Evolutionary conservation across 345 rosid species (phyloP), one percentile per base, ranked within the genome.

Genomic region (Arabidopsis suecica): DNA sequence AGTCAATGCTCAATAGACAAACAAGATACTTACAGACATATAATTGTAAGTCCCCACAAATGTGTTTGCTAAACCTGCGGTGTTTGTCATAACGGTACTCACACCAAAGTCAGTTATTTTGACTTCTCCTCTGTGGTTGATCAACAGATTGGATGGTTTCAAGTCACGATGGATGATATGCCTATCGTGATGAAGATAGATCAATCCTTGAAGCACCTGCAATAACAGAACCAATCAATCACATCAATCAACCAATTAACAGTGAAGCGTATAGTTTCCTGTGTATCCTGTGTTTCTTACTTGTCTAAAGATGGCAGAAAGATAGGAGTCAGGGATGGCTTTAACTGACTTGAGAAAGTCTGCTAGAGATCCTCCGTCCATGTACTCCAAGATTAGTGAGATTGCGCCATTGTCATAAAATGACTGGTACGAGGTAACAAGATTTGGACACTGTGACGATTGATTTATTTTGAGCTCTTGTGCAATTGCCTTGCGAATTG

Each of bases 71-170:
- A 80, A 88, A 47, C 93, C 97, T 8, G 90, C 81, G 3, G 97
- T 88, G 85, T 79, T 90, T 37, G 87, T 68, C 90, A 90, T 83
- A 71, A 92, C 84, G 10, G 91, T 81, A 79, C 97, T 90, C 78
- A 92, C 97, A 72, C 97, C 97, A 82, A 92, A 92, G 79, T 92
- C 96, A 41, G 97, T 90, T 60, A 92, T 90, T 80, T 92, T 92
- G 61, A 92, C 97, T 72, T 90, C 94, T 53, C 97, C 97, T 79
- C 85, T 83, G 70, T 92, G 97, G 76, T 92, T 92, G 74, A 90
- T 82, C 73, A 90, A 81, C 82, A 92, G 78, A 79, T 92, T 92
- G 2, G 97, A 92, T 14, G 97, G 97, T 80, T 92, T 92, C 76
- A 92, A 59, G 79, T 92, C 97, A 72, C 97, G 87, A 75, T 92